These are phyloP conservation scores for Kitagawia praeruptora DNA, from an alignment of 129 eudicot genomes.

Conservation along the genomic window DNA sequence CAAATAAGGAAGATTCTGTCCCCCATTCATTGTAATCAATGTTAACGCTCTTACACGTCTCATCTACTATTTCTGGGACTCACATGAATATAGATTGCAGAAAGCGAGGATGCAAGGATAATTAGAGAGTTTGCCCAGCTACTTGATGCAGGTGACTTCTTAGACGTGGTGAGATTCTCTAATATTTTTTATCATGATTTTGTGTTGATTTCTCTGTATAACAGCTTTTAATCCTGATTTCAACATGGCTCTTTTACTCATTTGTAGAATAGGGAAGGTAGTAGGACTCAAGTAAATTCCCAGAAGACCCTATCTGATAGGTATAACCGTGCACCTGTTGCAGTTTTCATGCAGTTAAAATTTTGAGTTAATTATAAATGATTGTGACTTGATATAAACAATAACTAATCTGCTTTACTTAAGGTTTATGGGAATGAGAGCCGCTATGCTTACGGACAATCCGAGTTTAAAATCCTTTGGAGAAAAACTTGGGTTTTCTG, in stretches of 20 bases:
- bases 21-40: neutral
- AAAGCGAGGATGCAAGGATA: conserved; percentile 46
- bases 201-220: neutral
- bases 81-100: conserved; percentile 38
- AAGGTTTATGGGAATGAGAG: conserved; percentile 91
- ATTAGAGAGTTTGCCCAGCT: conserved; percentile 72
- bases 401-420: conserved; percentile 4
- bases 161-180: conserved; percentile 25
- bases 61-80: conserved; percentile 9
- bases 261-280: conserved; percentile 25
- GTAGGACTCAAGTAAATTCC: conserved; percentile 7
- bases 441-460: conserved; percentile 57
- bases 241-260: conserved; percentile 14
- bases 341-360: neutral
- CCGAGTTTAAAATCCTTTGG: conserved; percentile 43
- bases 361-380: neutral
- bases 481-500: conserved; percentile 49
- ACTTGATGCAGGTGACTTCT: conserved; percentile 55
- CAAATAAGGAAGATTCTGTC: neutral
- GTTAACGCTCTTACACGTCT: neutral
- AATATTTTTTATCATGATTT: neutral
- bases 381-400: neutral
- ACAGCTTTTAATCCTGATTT: conserved; percentile 13
- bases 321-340: conserved; percentile 14
- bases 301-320: conserved; percentile 54